phyloP scores from a whole-genome alignment of 371 early-diverging fungal species.

The Entomophthora muscae region DNA sequence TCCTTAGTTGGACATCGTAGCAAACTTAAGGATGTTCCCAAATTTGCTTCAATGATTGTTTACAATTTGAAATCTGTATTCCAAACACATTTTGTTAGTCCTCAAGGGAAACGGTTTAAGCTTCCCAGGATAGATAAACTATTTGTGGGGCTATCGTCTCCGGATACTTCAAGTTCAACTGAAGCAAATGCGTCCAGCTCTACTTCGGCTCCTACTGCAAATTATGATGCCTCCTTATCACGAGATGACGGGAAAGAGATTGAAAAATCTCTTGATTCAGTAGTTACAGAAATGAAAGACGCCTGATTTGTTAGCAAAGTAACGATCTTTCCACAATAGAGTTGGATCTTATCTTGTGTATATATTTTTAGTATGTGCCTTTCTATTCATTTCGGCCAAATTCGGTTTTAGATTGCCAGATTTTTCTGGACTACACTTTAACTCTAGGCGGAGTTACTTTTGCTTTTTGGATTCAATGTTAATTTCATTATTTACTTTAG shows the following conservation, averaged over 20 bases:
- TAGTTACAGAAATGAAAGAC: background rate
- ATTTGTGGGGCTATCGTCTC: background rate
- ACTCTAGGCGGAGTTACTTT: no score
- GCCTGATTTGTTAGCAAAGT: background rate
- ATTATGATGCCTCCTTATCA: background rate
- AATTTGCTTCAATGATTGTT: conserved; percentile 66
- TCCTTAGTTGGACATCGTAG: conserved; percentile 81
- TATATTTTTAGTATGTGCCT: no score
- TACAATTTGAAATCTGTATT: conserved; percentile 50
- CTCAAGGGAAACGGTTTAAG: conserved; percentile 15
- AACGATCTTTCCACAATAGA: no score
- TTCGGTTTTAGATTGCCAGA: no score
- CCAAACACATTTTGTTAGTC: conserved; percentile 38
- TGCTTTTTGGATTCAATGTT: no score
- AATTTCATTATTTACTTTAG: no score
- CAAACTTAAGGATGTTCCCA: conserved; percentile 86
- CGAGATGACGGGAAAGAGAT: background rate
- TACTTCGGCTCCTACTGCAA: background rate
- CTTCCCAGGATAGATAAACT: conserved; percentile 1
- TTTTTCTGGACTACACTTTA: no score
- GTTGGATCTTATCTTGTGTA: no score
- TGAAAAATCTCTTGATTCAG: background rate
- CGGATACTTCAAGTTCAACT: background rate
- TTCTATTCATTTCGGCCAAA: no score
- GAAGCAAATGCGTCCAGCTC: background rate